Conservation (phyloP, 176 grass and related monocot species). For the Zoysia pacifica region DNA sequence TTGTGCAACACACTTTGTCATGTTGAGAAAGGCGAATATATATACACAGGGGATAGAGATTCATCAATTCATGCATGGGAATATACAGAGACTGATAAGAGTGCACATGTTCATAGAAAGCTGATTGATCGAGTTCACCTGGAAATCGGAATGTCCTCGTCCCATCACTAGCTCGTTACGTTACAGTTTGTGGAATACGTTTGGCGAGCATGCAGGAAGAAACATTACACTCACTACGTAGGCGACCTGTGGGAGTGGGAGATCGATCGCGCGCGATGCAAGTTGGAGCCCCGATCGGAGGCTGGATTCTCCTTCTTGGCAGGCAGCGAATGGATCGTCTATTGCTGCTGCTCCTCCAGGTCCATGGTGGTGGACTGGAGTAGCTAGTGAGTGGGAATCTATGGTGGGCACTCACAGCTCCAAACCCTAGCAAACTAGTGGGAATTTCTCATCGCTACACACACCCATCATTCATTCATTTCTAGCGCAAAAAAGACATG, state of each 20-base stretch:
- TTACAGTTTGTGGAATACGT: neutral
- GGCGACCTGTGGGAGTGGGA: too few relatives aligned
- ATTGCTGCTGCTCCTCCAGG: neutral
- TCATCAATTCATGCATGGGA: neutral
- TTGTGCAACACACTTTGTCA: constrained; percentile 22
- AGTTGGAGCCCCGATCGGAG: neutral
- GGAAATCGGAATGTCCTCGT: constrained; percentile 13
- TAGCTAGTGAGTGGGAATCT: constrained; percentile 18
- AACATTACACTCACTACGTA: too few relatives aligned
- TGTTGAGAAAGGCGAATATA: constrained; percentile 13
- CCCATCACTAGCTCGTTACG: neutral
- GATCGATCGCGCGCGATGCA: neutral
- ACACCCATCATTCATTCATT: neutral
- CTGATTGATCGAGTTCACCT: neutral
- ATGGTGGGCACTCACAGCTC: constrained; percentile 19
- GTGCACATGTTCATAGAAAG: neutral
- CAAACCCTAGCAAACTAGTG: constrained; percentile 9
- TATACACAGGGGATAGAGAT: neutral
- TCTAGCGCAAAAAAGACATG: neutral
- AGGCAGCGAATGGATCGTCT: neutral
- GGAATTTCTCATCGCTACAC: neutral
- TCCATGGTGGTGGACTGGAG: too few relatives aligned
- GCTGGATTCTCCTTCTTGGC: constrained; percentile 9
- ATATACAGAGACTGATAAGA: neutral
- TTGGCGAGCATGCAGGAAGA: too few relatives aligned